A percentile compares a stretch with the other conserved stretches of the same genome.
Conservation (phyloP, 495 filamentous ascomycete species). For the Penicillium soppii region DNA sequence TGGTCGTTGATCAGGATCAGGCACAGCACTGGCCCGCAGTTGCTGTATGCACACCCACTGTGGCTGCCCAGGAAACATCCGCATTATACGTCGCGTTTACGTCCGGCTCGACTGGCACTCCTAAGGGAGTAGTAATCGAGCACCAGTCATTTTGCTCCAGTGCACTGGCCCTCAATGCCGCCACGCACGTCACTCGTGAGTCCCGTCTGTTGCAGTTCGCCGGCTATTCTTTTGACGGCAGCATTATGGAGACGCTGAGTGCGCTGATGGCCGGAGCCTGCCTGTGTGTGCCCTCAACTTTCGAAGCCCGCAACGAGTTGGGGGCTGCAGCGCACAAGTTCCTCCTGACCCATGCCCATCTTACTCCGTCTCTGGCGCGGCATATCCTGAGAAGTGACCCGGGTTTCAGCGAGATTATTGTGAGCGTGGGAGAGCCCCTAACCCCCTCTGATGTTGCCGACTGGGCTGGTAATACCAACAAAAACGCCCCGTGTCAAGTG, state of each 20-base stretch:
- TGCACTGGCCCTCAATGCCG: constrained; percentile 23
- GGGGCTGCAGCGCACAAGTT: constrained; percentile 22
- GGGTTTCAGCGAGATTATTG: no score
- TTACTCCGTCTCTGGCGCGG: constrained; percentile 37
- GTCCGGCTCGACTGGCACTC: constrained; percentile 39
- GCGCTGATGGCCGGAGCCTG: constrained; percentile 35
- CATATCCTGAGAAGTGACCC: constrained; percentile 27
- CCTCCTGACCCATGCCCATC: constrained; percentile 25
- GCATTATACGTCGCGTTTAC: constrained; percentile 40
- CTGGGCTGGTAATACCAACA: no score
- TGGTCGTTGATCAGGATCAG: background rate
- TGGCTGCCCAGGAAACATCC: background rate
- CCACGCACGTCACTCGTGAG: background rate
- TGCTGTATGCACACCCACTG: no score
- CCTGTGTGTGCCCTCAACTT: constrained; percentile 39
- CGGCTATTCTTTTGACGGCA: constrained; percentile 35
- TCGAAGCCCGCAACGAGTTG: constrained; percentile 22
- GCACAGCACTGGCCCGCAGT: no score
- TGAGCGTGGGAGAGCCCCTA: no score
- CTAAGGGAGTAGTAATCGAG: constrained; percentile 38
- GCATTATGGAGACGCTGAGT: constrained; percentile 32
- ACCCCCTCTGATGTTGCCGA: no score
- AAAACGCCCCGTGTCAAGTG: no score
- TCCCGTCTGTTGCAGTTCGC: constrained; percentile 18
- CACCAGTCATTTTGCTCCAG: constrained; percentile 18